Base-by-base conservation (phyloP, 495 filamentous ascomycete species). In the Parathielavia appendiculata region DNA sequence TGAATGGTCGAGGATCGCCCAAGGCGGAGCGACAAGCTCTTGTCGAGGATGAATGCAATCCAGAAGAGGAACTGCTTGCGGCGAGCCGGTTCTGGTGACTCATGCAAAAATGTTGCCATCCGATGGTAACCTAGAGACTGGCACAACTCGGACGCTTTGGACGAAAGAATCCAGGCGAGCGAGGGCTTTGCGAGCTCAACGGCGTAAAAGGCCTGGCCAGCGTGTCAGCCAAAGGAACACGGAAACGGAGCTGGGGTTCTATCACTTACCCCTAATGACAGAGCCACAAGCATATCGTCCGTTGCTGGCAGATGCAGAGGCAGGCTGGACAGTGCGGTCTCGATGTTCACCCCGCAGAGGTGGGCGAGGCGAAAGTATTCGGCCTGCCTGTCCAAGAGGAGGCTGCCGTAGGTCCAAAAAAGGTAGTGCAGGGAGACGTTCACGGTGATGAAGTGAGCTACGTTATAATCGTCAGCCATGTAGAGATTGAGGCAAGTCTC, bases 61-160 rank as follows among this genome's bases (percentile, higher is more conserved):
- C 84, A 88, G 62, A 88, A 88, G 2, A 85, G 61, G 13, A 71
- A 70, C 49, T 75, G 73, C 19, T 75, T 65, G 7, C 47, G 45
- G 6, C 20, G 22, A 3, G 35, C 34, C 1, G 40, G 12, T 0
- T 73, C 65, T 26, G 71, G 70, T 12, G 75, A 67, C 41, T 82
- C 81, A 43, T 77, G 59, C n/a, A 76, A 75, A 73, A 80, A 81
- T 5, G 79, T 78, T 10, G 73, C 73, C 2, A 72, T 64, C 26
- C 82, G 80, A 58, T 88, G 83, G 50, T 82, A 85, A 5, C 84
- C 85, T 0, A 86, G 73, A 0, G 76, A 81, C 59, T 85, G 81
- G 63, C 82, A 85, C 46, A 88, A 71, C 13, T 81, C 76, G 5
- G 78, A 78, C 1, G 83, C 84, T 6, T 73, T 77, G 0, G 80